Base-by-base conservation (phyloP, 139 green algal genomes). In the Nannochloris sp. region DNA sequence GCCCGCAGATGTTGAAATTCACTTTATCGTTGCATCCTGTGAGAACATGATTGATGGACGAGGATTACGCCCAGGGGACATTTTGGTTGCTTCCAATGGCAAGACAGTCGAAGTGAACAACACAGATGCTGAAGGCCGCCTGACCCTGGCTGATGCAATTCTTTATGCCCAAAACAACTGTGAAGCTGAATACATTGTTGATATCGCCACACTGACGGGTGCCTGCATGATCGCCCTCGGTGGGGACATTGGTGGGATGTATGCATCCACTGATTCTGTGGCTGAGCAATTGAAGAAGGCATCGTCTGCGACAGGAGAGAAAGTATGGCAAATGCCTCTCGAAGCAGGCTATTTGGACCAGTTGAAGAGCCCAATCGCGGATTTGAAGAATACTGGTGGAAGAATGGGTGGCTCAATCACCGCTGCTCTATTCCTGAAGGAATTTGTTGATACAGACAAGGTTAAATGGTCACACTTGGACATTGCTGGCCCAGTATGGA, bases 21-120 rank as follows among this genome's bases (percentile, higher is more conserved):
- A 99, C 77, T 96, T 99, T 73, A 93, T 98, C 55, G 77, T 91
- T 6, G 93, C 93, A 4, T 66, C 84, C 4, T 98, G 93, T 79
- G 93, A 98, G 70, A 98, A 98, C 84, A 97, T 98, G 93, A 83
- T 98, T n/a, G 77, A 76, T 57, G 79, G 78, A 46, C 71, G 69
- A 28, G 92, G 86, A 29, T 80, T 97, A 76, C 79, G 87, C 0
- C 93, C 93, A 0, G 93, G 93, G 8, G 93, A 99, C 69, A 82
- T 99, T 57, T 76, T 98, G 49, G 94, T 82, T 11, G 79, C 86
- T 1, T 88, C 89, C 40, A 94, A 89, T 50, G 93, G 92, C 29
- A 97, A 91, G 74, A 96, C 89, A 6, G 84, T 96, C 9, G 88
- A 95, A 78, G 75, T 79, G 9, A 67, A 68, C 49, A 79, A 77